phyloP scores from a whole-genome alignment of 2,329 filamentous ascomycete genomes.

The Trichoderma sp. region DNA sequence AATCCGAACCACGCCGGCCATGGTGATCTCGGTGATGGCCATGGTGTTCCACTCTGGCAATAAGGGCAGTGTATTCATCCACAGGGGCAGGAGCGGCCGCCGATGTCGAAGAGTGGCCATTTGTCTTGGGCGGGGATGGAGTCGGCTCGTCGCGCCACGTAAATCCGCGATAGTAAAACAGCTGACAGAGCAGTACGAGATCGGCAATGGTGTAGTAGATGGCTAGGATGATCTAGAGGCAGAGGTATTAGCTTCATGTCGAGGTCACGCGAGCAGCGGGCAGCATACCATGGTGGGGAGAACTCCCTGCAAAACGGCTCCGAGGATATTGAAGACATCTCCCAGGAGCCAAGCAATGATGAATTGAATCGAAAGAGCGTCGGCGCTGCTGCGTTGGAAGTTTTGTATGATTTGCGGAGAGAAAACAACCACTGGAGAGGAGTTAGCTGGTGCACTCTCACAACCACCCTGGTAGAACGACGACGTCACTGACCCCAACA shows the following conservation, averaged over 20 bases:
- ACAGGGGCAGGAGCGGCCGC: constrained; percentile 27
- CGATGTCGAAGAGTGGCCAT: constrained; percentile 28
- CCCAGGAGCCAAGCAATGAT: constrained; percentile 89
- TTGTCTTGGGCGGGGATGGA: constrained; percentile 42
- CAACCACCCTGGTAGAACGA: not conserved
- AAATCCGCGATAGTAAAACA: constrained; percentile 94
- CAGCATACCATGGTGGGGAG: constrained; percentile 78
- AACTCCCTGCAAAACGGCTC: constrained; percentile 87
- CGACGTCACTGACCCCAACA: constrained; percentile 63
- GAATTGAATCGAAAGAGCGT: constrained; percentile 88
- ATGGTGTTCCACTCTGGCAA: constrained; percentile 43
- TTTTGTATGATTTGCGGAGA: constrained; percentile 96
- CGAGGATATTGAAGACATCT: constrained; percentile 95
- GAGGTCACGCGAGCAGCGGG: constrained; percentile 3
- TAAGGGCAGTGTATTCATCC: constrained; percentile 53
- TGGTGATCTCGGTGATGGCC: constrained; percentile 45
- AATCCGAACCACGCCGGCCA: constrained; percentile 53
- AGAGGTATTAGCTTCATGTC: not conserved
- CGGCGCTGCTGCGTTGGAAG: constrained; percentile 78
- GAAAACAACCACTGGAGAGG: constrained; percentile 74
- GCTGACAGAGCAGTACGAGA: constrained; percentile 81
- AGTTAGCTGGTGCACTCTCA: not conserved
- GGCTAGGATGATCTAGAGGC: constrained; percentile 71
- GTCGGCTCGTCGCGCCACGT: constrained; percentile 57
- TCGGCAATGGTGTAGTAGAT: constrained; percentile 93